Evolutionary conservation across 2,329 filamentous ascomycete species (phyloP), one percentile per base, ranked within the genome.

Genomic region (Tetracladium maxilliforme): DNA sequence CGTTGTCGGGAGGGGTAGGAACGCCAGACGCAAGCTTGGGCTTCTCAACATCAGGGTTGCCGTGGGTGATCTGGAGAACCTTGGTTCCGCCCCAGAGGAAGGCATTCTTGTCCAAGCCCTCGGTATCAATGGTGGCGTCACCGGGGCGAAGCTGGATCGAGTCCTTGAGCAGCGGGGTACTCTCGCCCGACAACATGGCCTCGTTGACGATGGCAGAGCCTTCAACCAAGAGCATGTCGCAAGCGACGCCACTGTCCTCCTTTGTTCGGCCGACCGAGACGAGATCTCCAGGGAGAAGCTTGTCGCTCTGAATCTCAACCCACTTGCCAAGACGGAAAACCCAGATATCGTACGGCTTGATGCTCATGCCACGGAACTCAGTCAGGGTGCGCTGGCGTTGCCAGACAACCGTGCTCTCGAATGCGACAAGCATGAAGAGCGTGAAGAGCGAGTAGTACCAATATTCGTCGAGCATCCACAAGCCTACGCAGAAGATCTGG

Each of bases 391-490:
- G 70, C 65, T 98, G 90, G 32, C 90, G 75, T 58, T 98, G 90
- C 92, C 90, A 98, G 10, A 98, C 92, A 19, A 98, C 92, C 3
- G 90, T 98, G 50, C 86, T 94, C 59, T 98, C 90, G 41, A 98
- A 98, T 30, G 72, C 76, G 38, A 98, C 83, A 28, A 98, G 70
- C 92, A 98, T 98, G 58, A 95, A 86, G 13, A 98, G 73, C 1
- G 92, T 98, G 54, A 98, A 98, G 12, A 98, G 70, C 33, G 90
- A 95, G 58, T 98, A 98, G 61, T 98, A 98, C 90, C 92, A 98
- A 57, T 95, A 98, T 55, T 98, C 92, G 46, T 98, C 90, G 46
- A 98, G 60, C 74, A 95, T 82, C 90, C 90, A 98, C 32, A 98
- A 60, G 10, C 90, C 92, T 30, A 98, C 90, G 42, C 92, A 98